These are phyloP conservation scores for Hysterium pulicare DNA, from an alignment of 2,329 filamentous ascomycete species.

Conservation along the genomic window DNA sequence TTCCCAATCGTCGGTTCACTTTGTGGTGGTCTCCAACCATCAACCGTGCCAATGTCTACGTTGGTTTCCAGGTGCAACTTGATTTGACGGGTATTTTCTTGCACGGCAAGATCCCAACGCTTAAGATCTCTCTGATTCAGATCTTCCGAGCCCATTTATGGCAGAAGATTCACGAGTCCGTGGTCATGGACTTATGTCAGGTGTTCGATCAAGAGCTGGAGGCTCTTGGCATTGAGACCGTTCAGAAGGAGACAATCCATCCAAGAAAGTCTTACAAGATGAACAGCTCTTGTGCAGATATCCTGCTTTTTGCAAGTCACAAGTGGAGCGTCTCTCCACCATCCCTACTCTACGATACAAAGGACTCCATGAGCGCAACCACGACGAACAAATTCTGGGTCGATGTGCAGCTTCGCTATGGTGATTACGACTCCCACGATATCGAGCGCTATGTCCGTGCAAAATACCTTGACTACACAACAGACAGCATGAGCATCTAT, in stretches of 20 bases:
- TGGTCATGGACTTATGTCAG: slow-evolving; percentile 98
- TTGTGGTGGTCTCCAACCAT: slow-evolving; percentile 94
- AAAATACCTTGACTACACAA: slow-evolving; percentile 98
- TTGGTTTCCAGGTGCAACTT: slow-evolving; percentile 98
- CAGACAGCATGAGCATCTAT: slow-evolving; percentile 98
- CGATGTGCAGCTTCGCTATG: slow-evolving; percentile 93
- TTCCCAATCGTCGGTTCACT: slow-evolving; percentile 97
- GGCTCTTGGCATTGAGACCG: slow-evolving; percentile 91
- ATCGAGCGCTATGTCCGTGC: slow-evolving; percentile 96
- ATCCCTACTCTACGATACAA: slow-evolving; percentile 90
- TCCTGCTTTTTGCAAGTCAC: slow-evolving; percentile 92
- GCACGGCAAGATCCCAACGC: slow-evolving; percentile 95
- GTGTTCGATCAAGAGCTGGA: slow-evolving; percentile 98
- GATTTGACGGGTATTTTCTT: slow-evolving; percentile 98
- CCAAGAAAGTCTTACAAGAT: slow-evolving; percentile 99
- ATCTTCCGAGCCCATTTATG: slow-evolving; percentile 99
- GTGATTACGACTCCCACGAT: slow-evolving; percentile 98
- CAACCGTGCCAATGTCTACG: slow-evolving; percentile 94
- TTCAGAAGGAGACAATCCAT: slow-evolving; percentile 98
- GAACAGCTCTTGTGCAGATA: slow-evolving; percentile 98
- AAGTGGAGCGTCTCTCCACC: slow-evolving; percentile 98
- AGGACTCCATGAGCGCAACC: slow-evolving; percentile 88
- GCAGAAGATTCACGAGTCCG: slow-evolving; percentile 99
- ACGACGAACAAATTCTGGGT: slow-evolving; percentile 99
- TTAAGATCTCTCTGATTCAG: slow-evolving; percentile 97